Base-by-base conservation (phyloP, 2,329 filamentous ascomycete genomes). In the Cordyceps cateniannulata region DNA sequence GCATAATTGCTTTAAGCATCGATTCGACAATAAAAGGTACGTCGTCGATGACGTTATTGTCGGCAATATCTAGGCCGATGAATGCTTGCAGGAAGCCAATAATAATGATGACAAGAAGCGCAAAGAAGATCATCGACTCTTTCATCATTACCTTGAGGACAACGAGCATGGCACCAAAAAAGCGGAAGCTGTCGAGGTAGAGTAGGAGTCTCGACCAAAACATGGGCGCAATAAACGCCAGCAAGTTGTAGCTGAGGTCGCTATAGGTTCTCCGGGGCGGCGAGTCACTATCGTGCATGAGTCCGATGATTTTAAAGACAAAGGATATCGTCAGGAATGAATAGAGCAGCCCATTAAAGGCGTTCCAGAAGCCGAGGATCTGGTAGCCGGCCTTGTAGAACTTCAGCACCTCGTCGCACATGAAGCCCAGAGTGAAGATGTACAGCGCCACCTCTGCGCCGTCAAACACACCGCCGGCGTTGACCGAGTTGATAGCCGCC, bases 151-250 rank as follows among this genome's bases (percentile, higher is more conserved):
- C 89, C 73, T 98, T 96, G 49, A 99, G 80, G 2, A 99, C 93
- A 2, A 99, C 93, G 1, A 99, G 84, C 95, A 99, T 99, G 54
- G 93, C 92, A 25, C 95, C 95, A 69, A 99, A 99, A 79, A 99
- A 99, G 60, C 90, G 87, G 81, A 96, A 85, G 38, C 89, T 91
- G 74, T 99, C 95, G 20, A 99, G 84, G 71, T 97, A 99, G 7
- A 99, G 84, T 64, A 99, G 77, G 62, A 99, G 81, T 5, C 95
- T 89, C 70, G 87, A 89, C 93, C 95, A 99, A 74, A 99, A 98
- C 90, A 99, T 90, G 0, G 95, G 95, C 0, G 95, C 93, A 3
- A 88, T 87, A 72, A 97, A 96, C 10, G 95, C 92, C 25, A 99
- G 78, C 71, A 98, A 92, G 74, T 96, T 96, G 76, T 99, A 99